Evolutionary conservation across 2,329 filamentous ascomycete species (phyloP), one percentile per base, ranked within the genome.

Genomic region (Akanthomyces dipterigenus): DNA sequence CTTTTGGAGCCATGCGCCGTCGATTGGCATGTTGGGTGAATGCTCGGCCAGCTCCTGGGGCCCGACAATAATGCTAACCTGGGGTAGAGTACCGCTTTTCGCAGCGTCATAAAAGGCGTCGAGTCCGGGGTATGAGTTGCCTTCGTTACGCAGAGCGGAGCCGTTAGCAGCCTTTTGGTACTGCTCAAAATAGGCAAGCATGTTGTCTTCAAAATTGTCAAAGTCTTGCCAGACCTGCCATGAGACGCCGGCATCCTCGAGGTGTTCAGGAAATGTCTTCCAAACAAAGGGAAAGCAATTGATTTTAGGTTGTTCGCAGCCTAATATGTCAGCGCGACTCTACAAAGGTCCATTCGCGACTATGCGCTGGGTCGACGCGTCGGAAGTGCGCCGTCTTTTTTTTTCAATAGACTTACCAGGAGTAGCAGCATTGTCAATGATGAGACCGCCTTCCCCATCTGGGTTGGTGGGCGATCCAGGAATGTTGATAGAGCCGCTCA

Each of bases 31-130:
- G 64, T 80, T 80, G 0, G 81, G 80, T 2, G 81, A 75, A 66
- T 84, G 80, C 66, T 84, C 81, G 2, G 81, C 76, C 65, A 84
- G 79, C 67, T 84, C 81, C 28, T 80, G 81, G 0, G 81, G 80
- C 5, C 80, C 80, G 56, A 84, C 74, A 53, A 82, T 78, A 67
- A 78, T 81, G 65, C 75, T 79, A 60, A 84, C 69, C 59, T 78
- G 75, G 1, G 81, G 81, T 5, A 84, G 72, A 3, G 74, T 79
- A 7, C 81, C 81, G 31, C 76, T 73, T 18, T 73, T 74, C 6
- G 80, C 81, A 34, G 76, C 75, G 0, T 74, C 66, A 64, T 79
- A 81, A 68, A 84, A 84, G 11, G 74, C 67, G 12, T 79, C 73
- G 0, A 83, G 70, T 3, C 78, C 76, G 12, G 77, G 68, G 57